phyloP scores from a whole-genome alignment of 2,329 filamentous ascomycete genomes.

The Cordyceps farinosa region DNA sequence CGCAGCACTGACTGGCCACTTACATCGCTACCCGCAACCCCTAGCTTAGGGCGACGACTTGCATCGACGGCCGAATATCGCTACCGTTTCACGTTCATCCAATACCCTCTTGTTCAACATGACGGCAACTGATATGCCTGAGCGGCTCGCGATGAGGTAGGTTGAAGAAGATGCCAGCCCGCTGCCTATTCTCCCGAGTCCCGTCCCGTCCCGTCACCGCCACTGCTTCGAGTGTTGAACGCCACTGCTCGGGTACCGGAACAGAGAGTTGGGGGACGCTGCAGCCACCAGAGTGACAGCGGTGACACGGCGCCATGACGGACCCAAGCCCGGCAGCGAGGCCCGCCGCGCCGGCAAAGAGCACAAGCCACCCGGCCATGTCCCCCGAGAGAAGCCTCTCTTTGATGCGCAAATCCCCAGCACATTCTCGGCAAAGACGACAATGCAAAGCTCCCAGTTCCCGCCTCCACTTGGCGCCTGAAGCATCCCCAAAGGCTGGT shows the following conservation, averaged over 20 bases:
- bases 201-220: background rate
- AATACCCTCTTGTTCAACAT: background rate
- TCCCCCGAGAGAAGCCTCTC: background rate
- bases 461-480: background rate
- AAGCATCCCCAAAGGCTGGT: background rate
- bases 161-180: background rate
- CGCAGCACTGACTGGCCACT: background rate
- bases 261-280: background rate
- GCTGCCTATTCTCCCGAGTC: background rate
- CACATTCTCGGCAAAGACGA: no score
- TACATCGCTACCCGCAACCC: background rate
- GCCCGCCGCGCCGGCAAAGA: background rate
- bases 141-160: conserved; percentile 6
- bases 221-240: no score
- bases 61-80: background rate
- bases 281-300: background rate
- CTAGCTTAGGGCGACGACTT: background rate
- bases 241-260: conserved; percentile 13
- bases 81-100: background rate
- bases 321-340: background rate
- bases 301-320: background rate
- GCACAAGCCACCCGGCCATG: background rate
- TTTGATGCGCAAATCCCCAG: background rate
- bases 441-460: no score
- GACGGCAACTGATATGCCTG: background rate